Evolutionary conservation across 2,329 filamentous ascomycete genomes (phyloP).

Genomic region (Monosporascus cannonballus): DNA sequence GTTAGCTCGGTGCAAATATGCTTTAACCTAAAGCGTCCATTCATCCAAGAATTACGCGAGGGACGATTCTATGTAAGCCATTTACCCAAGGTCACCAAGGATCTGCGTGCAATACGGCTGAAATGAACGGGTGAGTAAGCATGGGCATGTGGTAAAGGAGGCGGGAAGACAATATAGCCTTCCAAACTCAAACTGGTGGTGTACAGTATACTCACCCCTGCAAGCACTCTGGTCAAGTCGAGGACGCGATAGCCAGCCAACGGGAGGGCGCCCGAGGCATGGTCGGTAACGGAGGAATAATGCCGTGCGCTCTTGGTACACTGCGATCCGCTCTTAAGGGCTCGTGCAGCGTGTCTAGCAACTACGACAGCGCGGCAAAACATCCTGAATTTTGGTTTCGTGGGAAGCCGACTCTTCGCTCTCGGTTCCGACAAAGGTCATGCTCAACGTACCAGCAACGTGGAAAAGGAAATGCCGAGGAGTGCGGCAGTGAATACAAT

Average conservation of each 20-base stretch:
- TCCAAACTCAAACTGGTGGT: too few species aligned
- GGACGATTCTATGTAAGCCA: background rate
- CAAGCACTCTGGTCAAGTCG: conserved; percentile 94
- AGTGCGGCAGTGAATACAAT: too few species aligned
- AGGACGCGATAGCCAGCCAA: conserved; percentile 83
- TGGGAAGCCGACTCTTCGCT: too few species aligned
- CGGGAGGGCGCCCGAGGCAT: conserved; percentile 42
- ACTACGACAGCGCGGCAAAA: conserved; percentile 7
- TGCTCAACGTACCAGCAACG: too few species aligned
- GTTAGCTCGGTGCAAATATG: background rate
- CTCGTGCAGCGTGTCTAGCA: conserved; percentile 4
- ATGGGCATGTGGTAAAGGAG: conserved; percentile 3
- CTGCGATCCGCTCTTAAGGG: conserved; percentile 5
- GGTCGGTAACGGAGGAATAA: conserved; percentile 23
- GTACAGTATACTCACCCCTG: conserved; percentile 61
- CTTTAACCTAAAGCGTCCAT: background rate
- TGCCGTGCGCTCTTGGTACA: conserved; percentile 8
- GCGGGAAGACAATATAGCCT: conserved; percentile 1
- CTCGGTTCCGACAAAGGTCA: too few species aligned
- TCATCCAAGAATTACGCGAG: too few species aligned
- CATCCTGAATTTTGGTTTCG: background rate
- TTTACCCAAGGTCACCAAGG: conserved; percentile 88
- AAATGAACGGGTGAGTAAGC: conserved; percentile 10
- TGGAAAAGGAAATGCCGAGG: too few species aligned
- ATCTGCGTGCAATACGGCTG: conserved; percentile 98